Base-by-base conservation (phyloP, 768 basidiomycete genomes). In the Wakefieldia striispora region DNA sequence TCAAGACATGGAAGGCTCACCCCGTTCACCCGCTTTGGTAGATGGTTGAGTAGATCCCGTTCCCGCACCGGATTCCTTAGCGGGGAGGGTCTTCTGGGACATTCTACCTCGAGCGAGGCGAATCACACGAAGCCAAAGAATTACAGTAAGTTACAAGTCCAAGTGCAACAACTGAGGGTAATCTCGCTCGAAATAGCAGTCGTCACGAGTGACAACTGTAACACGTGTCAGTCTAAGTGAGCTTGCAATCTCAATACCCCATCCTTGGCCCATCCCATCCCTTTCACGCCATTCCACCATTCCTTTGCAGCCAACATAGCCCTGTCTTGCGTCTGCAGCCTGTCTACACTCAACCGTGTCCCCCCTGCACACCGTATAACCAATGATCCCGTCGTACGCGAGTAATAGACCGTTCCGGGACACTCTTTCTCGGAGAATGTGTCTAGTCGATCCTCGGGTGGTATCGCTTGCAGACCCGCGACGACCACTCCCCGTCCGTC, bases 251-350 rank as follows among this genome's bases (percentile, higher is more conserved):
- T 48, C 33, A 65, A 61, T 20, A 36, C 14, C 12, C 47, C 63
- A 3, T 55, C 56, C 29, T 51, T 7, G 16, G 57, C 64, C 59
- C 61, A 55, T 6, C 67, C 66, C 43, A 67, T 47, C 10, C 71
- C 62, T 20, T 62, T 66, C 12, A 82, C 69, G 2, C 91, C 90
- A 62, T 88, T 90, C 88, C 88, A 91, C 84, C 88, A 93, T 43
- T 84, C 83, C 51, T 71, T 77, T 3, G 82, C 84, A 13, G 60
- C 61, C 51, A 89, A 53, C 57, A 78, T 64, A 21, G 73, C 67
- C 55, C 78, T 78, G 46, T 81, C 80, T 54, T 85, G 82, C 51
- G 82, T 80, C 59, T 86, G 83, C 16, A 93, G 69, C 52, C 69
- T 67, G 2, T 70, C 69, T 2, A 90, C 80, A 42, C 71, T 69